Evolutionary conservation across 768 basidiomycete species (phyloP), one percentile per base, ranked within the genome.

Genomic region (Hortiboletus flavorubellus): DNA sequence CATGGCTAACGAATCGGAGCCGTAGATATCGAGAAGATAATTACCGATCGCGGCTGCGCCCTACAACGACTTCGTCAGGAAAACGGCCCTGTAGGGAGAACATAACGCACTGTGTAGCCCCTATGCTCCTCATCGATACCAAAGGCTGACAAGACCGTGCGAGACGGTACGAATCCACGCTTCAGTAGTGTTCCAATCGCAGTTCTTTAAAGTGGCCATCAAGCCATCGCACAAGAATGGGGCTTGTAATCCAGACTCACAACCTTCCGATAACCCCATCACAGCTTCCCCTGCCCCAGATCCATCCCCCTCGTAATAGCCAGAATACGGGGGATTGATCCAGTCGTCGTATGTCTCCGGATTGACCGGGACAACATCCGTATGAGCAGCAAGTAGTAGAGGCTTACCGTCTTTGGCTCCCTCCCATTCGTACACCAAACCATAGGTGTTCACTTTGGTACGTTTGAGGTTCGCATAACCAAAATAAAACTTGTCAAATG

Each of bases 401-500:
- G 84, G 87, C 64, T 85, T 85, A 45, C 81, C 67, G 11, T 71
- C 50, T 46, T 81, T 73, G 18, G 75, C 73, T 14, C 85, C 85
- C 45, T 77, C 69, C 83, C 83, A 86, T 21, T 77, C 76, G 62
- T 81, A 84, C 2, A 87, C 69, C n/a, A 86, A 72, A 0, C 80
- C 85, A 46, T 80, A 84, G 0, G 79, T 84, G 60, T 84, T 84
- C 53, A 87, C 76, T 55, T 77, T 78, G 10, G 80, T 80, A 44
- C 84, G 75, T 40, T 73, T 58, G 6, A 87, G 74, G 29, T 70
- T 72, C 3, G 72, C 51, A 63, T 84, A 81, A 34, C 82, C 82
- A 43, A 8, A 38, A 49, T 21, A 45, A 49, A 12, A 8, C 14
- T 18, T 16, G 51, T 56, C 37, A 52, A 40, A 18, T 16, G 45